Base-by-base conservation (phyloP, 495 filamentous ascomycete genomes). In the Xylona heveae region DNA sequence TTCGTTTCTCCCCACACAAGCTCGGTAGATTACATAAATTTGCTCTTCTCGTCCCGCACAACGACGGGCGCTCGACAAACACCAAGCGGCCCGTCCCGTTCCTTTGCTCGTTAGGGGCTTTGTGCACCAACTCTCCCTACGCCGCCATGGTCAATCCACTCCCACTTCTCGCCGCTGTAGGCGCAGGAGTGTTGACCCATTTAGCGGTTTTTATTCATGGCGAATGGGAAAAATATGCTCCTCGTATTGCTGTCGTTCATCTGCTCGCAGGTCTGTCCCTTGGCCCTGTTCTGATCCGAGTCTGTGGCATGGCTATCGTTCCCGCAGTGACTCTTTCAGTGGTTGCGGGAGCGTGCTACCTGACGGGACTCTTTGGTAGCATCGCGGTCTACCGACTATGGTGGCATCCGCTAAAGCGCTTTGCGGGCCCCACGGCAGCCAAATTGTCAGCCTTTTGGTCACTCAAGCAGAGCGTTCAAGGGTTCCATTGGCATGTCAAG, bases 371-470 rank as follows among this genome's bases (percentile, higher is more conserved):
- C 6, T 58, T 49, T 24, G 27, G 13, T 3, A 56, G 49, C 34
- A 47, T 62, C 24, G 9, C 56, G 0, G 6, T 50, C 22, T 57
- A 56, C 28, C 50, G 58, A 7, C 31, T 30, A 0, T 41, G 50
- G 19, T 51, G 48, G 6, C 51, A 57, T 35, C 50, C 44, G 3
- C 36, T 62, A 4, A 28, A 27, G 3, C 21, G 19, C 17, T 61
- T 62, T 31, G 53, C 53, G 0, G 58, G 58, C 4, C 54, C 58
- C 5, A 43, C 50, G 16, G n/a, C 38, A 5, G 47, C 39, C 1
- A 41, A 44, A 19, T 9, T 61, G 4, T 57, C 53, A 2, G 55
- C 41, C 19, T 35, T 57, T 6, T 50, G 34, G 19, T 2, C 28
- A 9, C 8, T 31, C 2, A 13, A 13, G 23, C 23, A 8, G 23